These are phyloP conservation scores for Dictyostelium citrinum DNA, from an alignment of 78 protist genomes.

Conservation along the genomic window DNA sequence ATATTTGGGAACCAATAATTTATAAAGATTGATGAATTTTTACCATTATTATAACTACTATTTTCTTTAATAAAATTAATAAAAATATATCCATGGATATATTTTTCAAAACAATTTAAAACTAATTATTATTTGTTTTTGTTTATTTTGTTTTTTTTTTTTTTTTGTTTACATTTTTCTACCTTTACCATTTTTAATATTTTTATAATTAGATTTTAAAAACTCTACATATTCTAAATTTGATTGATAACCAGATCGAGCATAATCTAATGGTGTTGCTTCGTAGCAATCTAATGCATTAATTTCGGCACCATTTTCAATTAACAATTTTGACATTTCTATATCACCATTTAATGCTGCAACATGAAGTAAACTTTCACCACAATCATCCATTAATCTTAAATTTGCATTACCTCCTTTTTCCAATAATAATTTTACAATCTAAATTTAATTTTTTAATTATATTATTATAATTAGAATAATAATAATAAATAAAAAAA, in stretches of 20 bases:
- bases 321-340: slow-evolving; percentile 12
- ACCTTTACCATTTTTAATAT: slow-evolving; percentile 47
- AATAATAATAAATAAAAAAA: background rate
- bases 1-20: background rate
- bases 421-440: slow-evolving; percentile 18
- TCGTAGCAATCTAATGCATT: slow-evolving; percentile 10
- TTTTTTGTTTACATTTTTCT: slow-evolving; percentile 38
- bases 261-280: slow-evolving; percentile 49
- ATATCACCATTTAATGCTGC: background rate
- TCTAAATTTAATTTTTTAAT: background rate
- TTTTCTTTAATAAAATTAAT: no score
- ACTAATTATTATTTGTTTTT: background rate
- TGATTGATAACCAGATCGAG: slow-evolving; percentile 14
- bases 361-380: slow-evolving; percentile 50
- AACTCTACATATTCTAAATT: background rate
- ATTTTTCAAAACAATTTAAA: no score
- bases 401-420: slow-evolving; percentile 38
- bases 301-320: slow-evolving; percentile 21
- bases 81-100: no score
- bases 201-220: background rate
- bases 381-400: slow-evolving; percentile 53
- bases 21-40: background rate
- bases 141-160: background rate
- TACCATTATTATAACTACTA: no score
- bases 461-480: background rate